phyloP scores from a whole-genome alignment of 495 filamentous ascomycete genomes.

The Xylaria flabelliformis region DNA sequence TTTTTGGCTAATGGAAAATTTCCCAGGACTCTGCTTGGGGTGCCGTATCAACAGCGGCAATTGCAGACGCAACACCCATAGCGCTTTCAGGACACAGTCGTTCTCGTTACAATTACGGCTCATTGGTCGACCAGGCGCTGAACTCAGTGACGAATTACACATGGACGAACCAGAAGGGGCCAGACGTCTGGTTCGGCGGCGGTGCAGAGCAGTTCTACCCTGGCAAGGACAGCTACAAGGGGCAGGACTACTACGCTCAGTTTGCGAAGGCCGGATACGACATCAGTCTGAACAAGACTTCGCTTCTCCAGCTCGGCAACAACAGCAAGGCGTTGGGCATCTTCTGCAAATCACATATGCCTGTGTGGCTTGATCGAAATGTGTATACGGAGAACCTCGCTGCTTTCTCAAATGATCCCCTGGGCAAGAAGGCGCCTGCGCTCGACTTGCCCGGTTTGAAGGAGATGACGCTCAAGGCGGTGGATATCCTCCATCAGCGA shows the following conservation, averaged over 20 bases:
- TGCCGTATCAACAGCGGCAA: conserved; percentile 69
- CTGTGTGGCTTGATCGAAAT: conserved; percentile 76
- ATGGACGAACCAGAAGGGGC: conserved; percentile 70
- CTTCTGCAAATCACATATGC: conserved; percentile 69
- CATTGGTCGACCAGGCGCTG: conserved; percentile 66
- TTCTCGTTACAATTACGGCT: conserved; percentile 64
- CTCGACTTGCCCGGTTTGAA: conserved; percentile 74
- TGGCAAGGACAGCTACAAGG: conserved; percentile 57
- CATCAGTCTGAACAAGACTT: conserved; percentile 70
- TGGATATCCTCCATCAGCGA: conserved; percentile 70
- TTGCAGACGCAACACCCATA: conserved; percentile 76
- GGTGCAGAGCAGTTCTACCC: conserved; percentile 76
- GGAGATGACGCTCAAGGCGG: conserved; percentile 81
- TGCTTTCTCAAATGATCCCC: conserved; percentile 65
- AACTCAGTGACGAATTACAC: conserved; percentile 67
- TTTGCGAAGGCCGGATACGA: conserved; percentile 71
- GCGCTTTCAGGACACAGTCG: conserved; percentile 71
- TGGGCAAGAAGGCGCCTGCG: conserved; percentile 62
- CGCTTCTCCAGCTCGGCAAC: conserved; percentile 57
- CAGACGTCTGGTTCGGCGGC: conserved; percentile 75
- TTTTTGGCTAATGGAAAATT: background rate
- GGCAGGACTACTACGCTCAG: conserved; percentile 70
- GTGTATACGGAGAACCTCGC: conserved; percentile 68
- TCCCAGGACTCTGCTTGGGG: conserved; percentile 53
- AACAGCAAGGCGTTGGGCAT: conserved; percentile 68